Percentiles rank a stretch among this genome's conserved stretches.
Evolutionary conservation across 768 basidiomycete species (phyloP).

Genomic region (Hortiboletus campestris): DNA sequence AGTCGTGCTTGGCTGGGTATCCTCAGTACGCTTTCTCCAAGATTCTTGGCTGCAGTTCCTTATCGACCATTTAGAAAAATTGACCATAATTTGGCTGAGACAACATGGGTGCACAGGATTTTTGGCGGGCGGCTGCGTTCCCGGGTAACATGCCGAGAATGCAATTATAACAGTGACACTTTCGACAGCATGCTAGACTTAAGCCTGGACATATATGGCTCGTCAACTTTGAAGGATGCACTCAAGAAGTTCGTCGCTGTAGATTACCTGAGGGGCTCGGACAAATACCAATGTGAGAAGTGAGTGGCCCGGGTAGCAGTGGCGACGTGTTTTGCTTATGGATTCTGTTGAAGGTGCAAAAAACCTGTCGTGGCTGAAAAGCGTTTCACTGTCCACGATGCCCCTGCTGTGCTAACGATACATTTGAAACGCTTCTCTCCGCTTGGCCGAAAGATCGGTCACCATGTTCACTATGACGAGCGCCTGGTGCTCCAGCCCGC

Average conservation of each 20-base stretch:
- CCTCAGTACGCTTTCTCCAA: constrained; percentile 53
- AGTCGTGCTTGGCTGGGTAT: constrained; percentile 69
- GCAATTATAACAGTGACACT: constrained; percentile 89
- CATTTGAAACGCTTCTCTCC: constrained; percentile 96
- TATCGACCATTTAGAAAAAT: constrained; percentile 51
- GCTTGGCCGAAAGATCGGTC: constrained; percentile 81
- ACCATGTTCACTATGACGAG: constrained; percentile 76
- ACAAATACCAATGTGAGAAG: constrained; percentile 99
- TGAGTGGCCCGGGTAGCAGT: constrained; percentile 40
- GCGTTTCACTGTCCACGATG: constrained; percentile 82
- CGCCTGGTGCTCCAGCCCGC: constrained; percentile 65
- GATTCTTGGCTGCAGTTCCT: constrained; percentile 1
- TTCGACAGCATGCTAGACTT: constrained; percentile 94
- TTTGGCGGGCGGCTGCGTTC: constrained; percentile 93
- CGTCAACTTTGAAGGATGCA: constrained; percentile 63
- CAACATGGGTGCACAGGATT: constrained; percentile 91
- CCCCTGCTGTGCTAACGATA: constrained; percentile 84
- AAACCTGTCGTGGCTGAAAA: constrained; percentile 88
- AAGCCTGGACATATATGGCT: constrained; percentile 80
- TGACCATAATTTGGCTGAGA: constrained; percentile 70
- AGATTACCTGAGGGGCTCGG: constrained; percentile 82
- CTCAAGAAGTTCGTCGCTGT: constrained; percentile 76
- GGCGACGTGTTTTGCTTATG: constrained; percentile 3
- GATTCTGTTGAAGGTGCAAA: constrained; percentile 69
- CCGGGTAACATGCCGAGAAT: constrained; percentile 81